Base-by-base conservation (phyloP, 768 basidiomycete species). In the Dentipellis sp. region DNA sequence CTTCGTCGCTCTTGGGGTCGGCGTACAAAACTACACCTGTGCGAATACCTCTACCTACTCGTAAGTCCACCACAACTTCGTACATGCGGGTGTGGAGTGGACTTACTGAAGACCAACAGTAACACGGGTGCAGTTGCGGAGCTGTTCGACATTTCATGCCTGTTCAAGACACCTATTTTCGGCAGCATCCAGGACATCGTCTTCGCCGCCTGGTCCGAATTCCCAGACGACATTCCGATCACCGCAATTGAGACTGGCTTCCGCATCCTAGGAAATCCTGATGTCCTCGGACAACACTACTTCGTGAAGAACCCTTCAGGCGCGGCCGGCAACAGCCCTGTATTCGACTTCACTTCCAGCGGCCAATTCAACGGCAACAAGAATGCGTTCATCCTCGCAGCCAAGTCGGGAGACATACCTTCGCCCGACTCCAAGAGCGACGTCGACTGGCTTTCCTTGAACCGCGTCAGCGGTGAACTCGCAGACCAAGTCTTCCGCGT, bases 401-500 rank as follows among this genome's bases (percentile, higher is more conserved):
- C 21, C 5, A 60, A 58, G 35, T 12, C 22, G 5, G 49, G 34
- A 16, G 45, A 49, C 45, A 10, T 54, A 10, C 48, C 39, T 10
- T 50, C 61, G 9, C 61, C 61, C 10, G 36, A 50, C 1, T 10
- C 50, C 17, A 0, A 1, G 10, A 4, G 22, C 10, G 39, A 62
- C 29, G 7, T 62, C 19, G 56, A 58, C 34, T 62, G 59, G 61
- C 10, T 62, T 21, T 17, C 34, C 9, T 45, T 62, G 14, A 48
- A 49, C 17, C 4, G 1, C 1, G 22, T 42, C 21, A 10, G 35
- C 10, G 61, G 61, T 10, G 0, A 50, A 2, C 39, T 60, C 7
- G 61, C 56, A 16, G 9, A 14, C 1, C 6, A 21, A 19, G 35
- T 62, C n/a, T 62, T 56, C 42, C 50, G 61, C 14, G 51, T 62